These are phyloP conservation scores for Synchytrium microbalum DNA, from an alignment of 371 early-diverging fungal species.

Conservation along the genomic window DNA sequence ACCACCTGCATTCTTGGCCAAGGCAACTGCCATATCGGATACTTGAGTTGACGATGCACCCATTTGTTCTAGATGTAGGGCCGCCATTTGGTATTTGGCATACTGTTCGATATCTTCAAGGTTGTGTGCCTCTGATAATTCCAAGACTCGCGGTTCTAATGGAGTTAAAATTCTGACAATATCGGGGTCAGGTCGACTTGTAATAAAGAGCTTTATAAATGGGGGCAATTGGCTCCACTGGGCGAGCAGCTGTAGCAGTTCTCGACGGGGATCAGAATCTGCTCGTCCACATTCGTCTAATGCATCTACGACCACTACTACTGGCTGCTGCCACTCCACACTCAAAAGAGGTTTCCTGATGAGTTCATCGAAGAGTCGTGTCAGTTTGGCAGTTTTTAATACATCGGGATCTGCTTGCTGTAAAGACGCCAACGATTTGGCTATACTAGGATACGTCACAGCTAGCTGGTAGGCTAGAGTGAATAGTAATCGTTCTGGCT, in stretches of 20 bases:
- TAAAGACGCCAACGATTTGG: background rate
- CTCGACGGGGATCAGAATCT: slow-evolving; percentile 7
- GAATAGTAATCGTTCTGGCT: background rate
- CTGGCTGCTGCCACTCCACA: background rate
- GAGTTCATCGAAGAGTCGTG: background rate
- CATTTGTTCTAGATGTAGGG: slow-evolving; percentile 9
- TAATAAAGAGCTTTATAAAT: slow-evolving; percentile 15
- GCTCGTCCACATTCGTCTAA: slow-evolving; percentile 20
- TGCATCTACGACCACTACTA: slow-evolving; percentile 19
- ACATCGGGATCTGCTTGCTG: background rate
- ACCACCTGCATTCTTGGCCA: background rate
- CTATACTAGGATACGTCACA: background rate
- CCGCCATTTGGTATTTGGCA: background rate
- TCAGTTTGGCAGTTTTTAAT: background rate
- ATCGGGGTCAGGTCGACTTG: slow-evolving; percentile 15
- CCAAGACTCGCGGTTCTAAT: slow-evolving; percentile 9
- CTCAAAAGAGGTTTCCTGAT: background rate
- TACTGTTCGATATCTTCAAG: slow-evolving; percentile 7
- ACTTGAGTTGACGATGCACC: background rate
- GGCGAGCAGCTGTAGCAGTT: slow-evolving; percentile 14
- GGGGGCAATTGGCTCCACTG: slow-evolving; percentile 12
- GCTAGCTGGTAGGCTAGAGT: slow-evolving; percentile 15
- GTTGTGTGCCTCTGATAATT: slow-evolving; percentile 4
- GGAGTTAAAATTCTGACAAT: background rate
- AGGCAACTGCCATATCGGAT: background rate